phyloP scores from a whole-genome alignment of 768 basidiomycete species.

The Dendrothele bispora region DNA sequence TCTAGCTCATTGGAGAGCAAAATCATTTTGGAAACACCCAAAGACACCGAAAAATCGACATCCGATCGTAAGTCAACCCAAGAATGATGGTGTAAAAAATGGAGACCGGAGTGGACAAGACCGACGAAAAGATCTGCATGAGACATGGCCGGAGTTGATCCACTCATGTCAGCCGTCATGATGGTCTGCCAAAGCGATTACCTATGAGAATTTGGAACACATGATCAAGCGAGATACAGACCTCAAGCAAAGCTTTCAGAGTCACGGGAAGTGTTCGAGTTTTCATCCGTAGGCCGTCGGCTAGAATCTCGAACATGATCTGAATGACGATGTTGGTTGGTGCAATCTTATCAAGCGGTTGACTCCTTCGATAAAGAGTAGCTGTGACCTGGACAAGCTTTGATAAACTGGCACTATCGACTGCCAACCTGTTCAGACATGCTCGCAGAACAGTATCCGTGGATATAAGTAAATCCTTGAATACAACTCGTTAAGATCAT shows the following conservation, averaged over 20 bases:
- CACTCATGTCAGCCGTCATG: slow-evolving; percentile 25
- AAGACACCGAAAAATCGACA: slow-evolving; percentile 50
- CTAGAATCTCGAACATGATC: slow-evolving; percentile 50
- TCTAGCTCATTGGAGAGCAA: slow-evolving; percentile 49
- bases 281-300: slow-evolving; percentile 55
- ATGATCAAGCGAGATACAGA: slow-evolving; percentile 20
- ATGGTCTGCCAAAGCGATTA: slow-evolving; percentile 21
- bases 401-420: slow-evolving; percentile 42
- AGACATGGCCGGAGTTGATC: slow-evolving; percentile 26
- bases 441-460: slow-evolving; percentile 63
- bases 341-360: slow-evolving; percentile 20
- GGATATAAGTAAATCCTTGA: slow-evolving; percentile 63
- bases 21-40: slow-evolving; percentile 53
- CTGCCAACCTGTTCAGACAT: slow-evolving; percentile 46
- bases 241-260: slow-evolving; percentile 54
- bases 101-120: slow-evolving; percentile 50
- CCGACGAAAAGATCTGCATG: slow-evolving; percentile 33
- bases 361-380: slow-evolving; percentile 38
- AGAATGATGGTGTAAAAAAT: slow-evolving; percentile 51
- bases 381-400: slow-evolving; percentile 50
- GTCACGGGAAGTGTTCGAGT: slow-evolving; percentile 48
- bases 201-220: background rate
- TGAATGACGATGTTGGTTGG: slow-evolving; percentile 34
- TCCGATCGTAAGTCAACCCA: slow-evolving; percentile 48
- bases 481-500: slow-evolving; percentile 4